Conservation (phyloP, 306 rosid genomes). For the Citrullus amarus region DNA sequence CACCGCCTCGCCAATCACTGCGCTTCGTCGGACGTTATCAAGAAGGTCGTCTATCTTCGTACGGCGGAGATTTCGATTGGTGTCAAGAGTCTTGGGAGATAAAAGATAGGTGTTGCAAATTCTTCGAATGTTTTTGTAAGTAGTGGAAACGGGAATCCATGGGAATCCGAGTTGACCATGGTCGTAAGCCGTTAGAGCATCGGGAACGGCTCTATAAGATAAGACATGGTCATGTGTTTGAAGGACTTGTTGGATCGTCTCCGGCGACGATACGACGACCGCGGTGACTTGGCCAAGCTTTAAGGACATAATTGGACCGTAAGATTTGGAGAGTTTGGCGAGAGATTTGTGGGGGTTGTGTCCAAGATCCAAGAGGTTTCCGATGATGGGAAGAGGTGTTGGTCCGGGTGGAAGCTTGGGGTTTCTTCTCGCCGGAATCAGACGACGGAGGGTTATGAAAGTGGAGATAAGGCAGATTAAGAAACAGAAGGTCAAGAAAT, state of each 20-base stretch:
- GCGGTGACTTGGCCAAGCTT: constrained; percentile 38
- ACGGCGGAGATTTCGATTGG: constrained; percentile 11
- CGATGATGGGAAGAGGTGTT: constrained; percentile 26
- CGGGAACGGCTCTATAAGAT: constrained; percentile 29
- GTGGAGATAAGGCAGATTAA: background rate
- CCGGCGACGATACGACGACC: constrained; percentile 30
- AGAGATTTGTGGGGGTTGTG: constrained; percentile 37
- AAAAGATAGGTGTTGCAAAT: constrained; percentile 22
- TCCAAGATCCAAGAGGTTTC: constrained; percentile 45
- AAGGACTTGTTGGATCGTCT: constrained; percentile 27
- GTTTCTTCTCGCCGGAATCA: background rate
- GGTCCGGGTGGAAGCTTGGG: constrained; percentile 49
- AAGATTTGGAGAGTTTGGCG: constrained; percentile 17
- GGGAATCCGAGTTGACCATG: constrained; percentile 19
- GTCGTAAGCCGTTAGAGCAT: background rate
- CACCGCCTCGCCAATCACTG: constrained; percentile 11
- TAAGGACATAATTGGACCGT: constrained; percentile 45
- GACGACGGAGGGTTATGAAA: background rate
- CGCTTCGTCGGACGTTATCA: background rate
- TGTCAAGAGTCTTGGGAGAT: constrained; percentile 24
- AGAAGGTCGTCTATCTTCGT: background rate
- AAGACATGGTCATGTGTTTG: constrained; percentile 30
- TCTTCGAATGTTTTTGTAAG: constrained; percentile 31
- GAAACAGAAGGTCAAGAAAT: background rate
- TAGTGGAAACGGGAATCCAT: constrained; percentile 21